Evolutionary conservation across 371 early-diverging fungal genomes (phyloP), one percentile per base, ranked within the genome.

Genomic region (Rhizopus microsporus): DNA sequence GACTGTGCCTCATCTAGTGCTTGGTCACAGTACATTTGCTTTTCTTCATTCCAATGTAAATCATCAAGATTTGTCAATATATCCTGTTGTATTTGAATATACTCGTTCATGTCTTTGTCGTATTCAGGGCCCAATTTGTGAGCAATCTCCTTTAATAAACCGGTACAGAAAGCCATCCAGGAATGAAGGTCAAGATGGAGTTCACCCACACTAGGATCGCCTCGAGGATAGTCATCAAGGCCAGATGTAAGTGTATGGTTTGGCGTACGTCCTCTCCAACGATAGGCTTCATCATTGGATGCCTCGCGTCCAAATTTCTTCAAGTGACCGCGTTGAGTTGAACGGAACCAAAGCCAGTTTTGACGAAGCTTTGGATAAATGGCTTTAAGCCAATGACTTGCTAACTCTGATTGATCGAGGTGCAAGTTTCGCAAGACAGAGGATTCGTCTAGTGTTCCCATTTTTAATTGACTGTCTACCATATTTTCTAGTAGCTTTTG

Each of bases 151-250:
- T 78, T 76, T 10, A 95, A 75, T n/a, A 89, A 68, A 5, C 82
- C 80, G 3, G 92, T 80, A 71, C 87, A 87, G 60, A 85, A 92
- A 5, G 87, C 91, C 68, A 96, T 88, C 98, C 98, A 98, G 0
- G 89, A 84, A 12, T 89, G 67, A 45, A 98, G 72, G 68, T 98
- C 98, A 3, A 95, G 78, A 71, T 98, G 98, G 38, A 95, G 80
- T 65, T 97, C 96, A 34, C 88, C 86, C 3, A 81, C 66, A 69
- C 85, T 82, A 12, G 85, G 85, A 9, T 76, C 67, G 0, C 90
- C 87, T 37, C 98, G 87, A 32, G 98, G 98, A 67, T 95, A 98
- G 67, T 98, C 98, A 73, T 98, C 98, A 33, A 97, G 67, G 5
- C 97, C 94, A n/a, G 93, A 92, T 0, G 98, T 92, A 58, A 97